phyloP scores from a whole-genome alignment of 768 basidiomycete genomes.

The Lentinula lateritia region DNA sequence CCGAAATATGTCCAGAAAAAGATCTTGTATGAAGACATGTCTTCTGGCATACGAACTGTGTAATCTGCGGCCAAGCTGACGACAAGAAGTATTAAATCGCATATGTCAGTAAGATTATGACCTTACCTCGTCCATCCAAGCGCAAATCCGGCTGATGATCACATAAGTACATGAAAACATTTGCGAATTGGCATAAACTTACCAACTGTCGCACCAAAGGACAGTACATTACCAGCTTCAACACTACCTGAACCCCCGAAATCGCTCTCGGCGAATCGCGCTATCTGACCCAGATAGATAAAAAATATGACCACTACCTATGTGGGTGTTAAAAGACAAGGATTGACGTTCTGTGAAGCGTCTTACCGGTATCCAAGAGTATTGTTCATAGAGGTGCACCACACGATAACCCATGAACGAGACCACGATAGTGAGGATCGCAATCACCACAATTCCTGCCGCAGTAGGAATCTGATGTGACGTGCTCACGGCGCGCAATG shows the following conservation, averaged over 20 bases:
- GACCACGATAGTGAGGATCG: background rate
- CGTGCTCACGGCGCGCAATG: constrained; percentile 19
- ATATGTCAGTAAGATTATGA: background rate
- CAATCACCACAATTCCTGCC: background rate
- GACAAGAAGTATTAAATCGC: constrained; percentile 10
- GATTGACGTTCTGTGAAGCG: background rate
- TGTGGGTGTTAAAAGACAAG: background rate
- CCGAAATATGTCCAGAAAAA: constrained; percentile 50
- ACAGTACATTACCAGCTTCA: constrained; percentile 31
- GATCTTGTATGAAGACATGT: constrained; percentile 23
- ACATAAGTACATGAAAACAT: background rate
- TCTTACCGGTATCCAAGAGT: constrained; percentile 4
- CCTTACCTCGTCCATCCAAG: constrained; percentile 3
- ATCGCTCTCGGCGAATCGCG: constrained; percentile 1
- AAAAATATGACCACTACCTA: constrained; percentile 1
- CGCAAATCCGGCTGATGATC: background rate
- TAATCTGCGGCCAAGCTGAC: constrained; percentile 45
- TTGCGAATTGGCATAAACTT: constrained; percentile 46
- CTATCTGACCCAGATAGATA: constrained; percentile 2
- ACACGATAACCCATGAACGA: constrained; percentile 4
- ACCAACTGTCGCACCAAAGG: constrained; percentile 45
- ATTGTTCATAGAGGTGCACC: constrained; percentile 1
- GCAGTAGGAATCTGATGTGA: constrained; percentile 2
- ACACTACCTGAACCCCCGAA: background rate
- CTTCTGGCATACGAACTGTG: constrained; percentile 42